phyloP scores from a whole-genome alignment of 179 eudicot species.

The Vitellaria paradoxa region DNA sequence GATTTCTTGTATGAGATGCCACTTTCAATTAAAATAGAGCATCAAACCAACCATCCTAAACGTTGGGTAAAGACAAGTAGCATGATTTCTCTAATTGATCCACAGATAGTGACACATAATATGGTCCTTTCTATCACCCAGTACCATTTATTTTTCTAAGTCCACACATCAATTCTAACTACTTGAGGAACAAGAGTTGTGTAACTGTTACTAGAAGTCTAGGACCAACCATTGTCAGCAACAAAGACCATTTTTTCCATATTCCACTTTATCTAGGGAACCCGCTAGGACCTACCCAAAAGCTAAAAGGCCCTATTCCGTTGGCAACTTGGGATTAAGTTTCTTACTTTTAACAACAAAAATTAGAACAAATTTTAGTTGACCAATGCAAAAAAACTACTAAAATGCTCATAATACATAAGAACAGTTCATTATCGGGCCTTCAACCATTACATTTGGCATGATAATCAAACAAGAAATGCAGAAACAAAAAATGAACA shows the following conservation, averaged over 20 bases:
- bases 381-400: not conserved
- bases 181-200: not conserved
- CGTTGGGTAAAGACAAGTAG: not conserved
- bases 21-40: not conserved
- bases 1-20: not conserved
- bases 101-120: too few relatives aligned
- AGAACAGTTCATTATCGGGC: not conserved
- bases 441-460: not conserved
- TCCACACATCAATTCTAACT: not conserved
- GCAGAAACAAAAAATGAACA: not conserved
- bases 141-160: not conserved
- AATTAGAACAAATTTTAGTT: not conserved
- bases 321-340: not conserved
- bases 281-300: not conserved
- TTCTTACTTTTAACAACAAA: constrained; percentile 2
- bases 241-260: not conserved
- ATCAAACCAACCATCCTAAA: not conserved
- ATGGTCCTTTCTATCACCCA: not conserved
- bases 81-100: not conserved
- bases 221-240: not conserved
- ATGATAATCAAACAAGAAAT: not conserved
- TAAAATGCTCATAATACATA: not conserved
- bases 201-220: not conserved
- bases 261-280: constrained; percentile 1
- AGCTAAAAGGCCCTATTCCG: not conserved